Percentiles rank a stretch among this genome's conserved stretches.
These are phyloP conservation scores for Hyphopichia homilentoma DNA, from an alignment of 805 yeast species.

Conservation along the genomic window DNA sequence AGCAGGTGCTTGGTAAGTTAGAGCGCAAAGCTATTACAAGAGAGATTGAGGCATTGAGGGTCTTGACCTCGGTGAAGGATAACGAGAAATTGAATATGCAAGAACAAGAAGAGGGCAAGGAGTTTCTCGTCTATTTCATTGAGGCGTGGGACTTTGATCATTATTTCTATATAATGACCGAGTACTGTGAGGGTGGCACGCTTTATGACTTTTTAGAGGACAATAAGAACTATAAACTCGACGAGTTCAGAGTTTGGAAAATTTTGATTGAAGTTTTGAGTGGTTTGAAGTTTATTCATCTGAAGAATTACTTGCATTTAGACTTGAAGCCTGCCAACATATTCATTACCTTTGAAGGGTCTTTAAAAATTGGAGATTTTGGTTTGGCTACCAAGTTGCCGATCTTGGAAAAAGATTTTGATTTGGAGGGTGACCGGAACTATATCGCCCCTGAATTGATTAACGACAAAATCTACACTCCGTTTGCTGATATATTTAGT, in stretches of 20 bases:
- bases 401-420: conserved; percentile 59
- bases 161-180: conserved; percentile 87
- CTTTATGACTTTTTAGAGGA: conserved; percentile 76
- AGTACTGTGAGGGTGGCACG: conserved; percentile 92
- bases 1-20: conserved; percentile 47
- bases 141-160: conserved; percentile 83
- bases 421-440: conserved; percentile 95
- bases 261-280: conserved; percentile 77
- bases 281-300: conserved; percentile 81
- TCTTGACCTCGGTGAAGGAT: conserved; percentile 35
- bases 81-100: conserved; percentile 25
- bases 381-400: conserved; percentile 90
- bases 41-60: conserved; percentile 70
- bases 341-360: conserved; percentile 91
- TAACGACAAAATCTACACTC: conserved; percentile 75
- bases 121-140: conserved; percentile 71
- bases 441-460: conserved; percentile 97
- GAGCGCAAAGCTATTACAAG: conserved; percentile 62
- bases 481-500: conserved; percentile 94
- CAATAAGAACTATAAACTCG: conserved; percentile 70
- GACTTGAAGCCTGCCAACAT: conserved; percentile 96
- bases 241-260: conserved; percentile 98
- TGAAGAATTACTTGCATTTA: conserved; percentile 69
- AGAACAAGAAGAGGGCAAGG: conserved; percentile 61
- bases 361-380: conserved; percentile 91